phyloP scores from a whole-genome alignment of 306 rosid genomes.

The Quercus rubra region DNA sequence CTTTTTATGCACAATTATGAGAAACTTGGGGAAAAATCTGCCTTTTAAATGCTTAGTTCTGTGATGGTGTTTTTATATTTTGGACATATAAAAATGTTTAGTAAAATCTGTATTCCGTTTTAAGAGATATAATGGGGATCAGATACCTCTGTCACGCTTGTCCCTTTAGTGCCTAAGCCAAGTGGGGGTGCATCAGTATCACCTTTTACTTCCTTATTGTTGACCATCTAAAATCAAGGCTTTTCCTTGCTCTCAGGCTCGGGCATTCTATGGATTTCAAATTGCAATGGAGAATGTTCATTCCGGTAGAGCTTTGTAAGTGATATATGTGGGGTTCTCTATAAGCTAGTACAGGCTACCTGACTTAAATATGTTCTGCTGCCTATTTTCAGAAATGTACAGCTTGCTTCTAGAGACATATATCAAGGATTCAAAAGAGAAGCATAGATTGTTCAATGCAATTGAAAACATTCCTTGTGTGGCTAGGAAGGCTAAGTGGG shows the following conservation, averaged over 20 bases:
- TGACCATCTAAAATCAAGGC: constrained; percentile 24
- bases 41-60: neutral
- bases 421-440: constrained; percentile 83
- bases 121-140: neutral
- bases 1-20: neutral
- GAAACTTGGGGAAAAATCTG: neutral
- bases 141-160: neutral
- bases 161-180: neutral
- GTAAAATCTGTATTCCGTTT: neutral
- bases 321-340: constrained; percentile 8
- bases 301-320: constrained; percentile 55
- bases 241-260: constrained; percentile 52
- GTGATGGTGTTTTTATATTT: neutral
- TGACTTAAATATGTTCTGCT: constrained; percentile 24
- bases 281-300: constrained; percentile 95
- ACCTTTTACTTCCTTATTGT: constrained; percentile 1
- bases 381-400: constrained; percentile 70
- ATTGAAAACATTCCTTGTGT: constrained; percentile 79
- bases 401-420: constrained; percentile 88
- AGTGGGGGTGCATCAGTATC: neutral
- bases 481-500: constrained; percentile 87
- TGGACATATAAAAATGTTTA: neutral
- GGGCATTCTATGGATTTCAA: constrained; percentile 92
- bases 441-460: constrained; percentile 77
- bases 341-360: constrained; percentile 14